Evolutionary conservation across 345 rosid species (phyloP).

Genomic region (Turnera subulata): DNA sequence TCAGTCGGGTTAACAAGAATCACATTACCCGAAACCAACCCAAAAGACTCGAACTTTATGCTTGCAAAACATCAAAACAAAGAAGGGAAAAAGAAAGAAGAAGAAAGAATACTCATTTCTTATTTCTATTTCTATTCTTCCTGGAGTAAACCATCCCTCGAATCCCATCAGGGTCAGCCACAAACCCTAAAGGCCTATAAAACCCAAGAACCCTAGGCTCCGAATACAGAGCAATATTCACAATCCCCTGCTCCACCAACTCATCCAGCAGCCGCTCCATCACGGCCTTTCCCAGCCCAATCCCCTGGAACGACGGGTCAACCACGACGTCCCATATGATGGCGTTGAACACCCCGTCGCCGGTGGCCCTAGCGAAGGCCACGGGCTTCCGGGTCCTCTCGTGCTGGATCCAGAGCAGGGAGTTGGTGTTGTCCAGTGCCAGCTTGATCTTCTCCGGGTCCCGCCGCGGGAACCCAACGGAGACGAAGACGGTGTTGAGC

Average conservation of each 20-base stretch:
- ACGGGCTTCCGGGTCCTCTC: slow-evolving; percentile 59
- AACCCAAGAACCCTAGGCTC: slow-evolving; percentile 94
- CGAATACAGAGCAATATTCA: slow-evolving; percentile 71
- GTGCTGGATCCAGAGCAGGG: slow-evolving; percentile 64
- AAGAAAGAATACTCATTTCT: slow-evolving; percentile 14
- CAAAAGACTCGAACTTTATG: no score
- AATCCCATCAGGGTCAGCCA: slow-evolving; percentile 91
- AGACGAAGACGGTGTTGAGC: slow-evolving; percentile 69
- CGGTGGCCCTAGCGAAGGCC: slow-evolving; percentile 88
- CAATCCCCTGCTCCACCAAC: slow-evolving; percentile 52
- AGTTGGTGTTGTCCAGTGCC: slow-evolving; percentile 70
- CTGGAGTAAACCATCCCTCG: slow-evolving; percentile 83
- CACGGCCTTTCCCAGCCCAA: slow-evolving; percentile 82
- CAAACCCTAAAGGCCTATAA: slow-evolving; percentile 82
- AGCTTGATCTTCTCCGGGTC: slow-evolving; percentile 63
- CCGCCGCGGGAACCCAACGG: slow-evolving; percentile 88
- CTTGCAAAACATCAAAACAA: no score
- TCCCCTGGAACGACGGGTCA: slow-evolving; percentile 77
- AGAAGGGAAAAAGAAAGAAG: not conserved
- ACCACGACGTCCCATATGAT: slow-evolving; percentile 98
- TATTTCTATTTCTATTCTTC: slow-evolving; percentile 44
- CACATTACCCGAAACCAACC: no score
- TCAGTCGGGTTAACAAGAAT: no score
- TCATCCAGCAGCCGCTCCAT: slow-evolving; percentile 74
- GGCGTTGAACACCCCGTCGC: slow-evolving; percentile 89